These are phyloP conservation scores for Stropharia rugosoannulata DNA, from an alignment of 768 basidiomycete genomes.

Conservation along the genomic window DNA sequence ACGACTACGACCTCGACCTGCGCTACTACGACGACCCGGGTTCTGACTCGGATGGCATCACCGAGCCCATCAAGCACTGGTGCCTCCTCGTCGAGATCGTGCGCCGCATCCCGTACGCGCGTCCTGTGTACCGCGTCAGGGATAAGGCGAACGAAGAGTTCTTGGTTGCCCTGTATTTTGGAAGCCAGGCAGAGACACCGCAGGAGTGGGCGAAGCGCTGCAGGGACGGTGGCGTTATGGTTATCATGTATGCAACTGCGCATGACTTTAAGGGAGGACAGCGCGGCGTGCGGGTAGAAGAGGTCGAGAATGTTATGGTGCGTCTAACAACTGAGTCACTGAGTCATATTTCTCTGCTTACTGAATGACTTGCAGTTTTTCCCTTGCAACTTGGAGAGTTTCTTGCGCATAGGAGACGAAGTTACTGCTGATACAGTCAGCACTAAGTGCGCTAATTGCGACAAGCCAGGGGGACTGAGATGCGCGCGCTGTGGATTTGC, in stretches of 20 bases:
- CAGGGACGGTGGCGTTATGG: constrained; percentile 21
- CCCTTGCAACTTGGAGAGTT: constrained; percentile 17
- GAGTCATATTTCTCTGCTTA: not conserved
- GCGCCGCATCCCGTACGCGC: constrained; percentile 7
- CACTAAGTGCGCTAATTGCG: constrained; percentile 13
- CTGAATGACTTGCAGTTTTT: constrained; percentile 14
- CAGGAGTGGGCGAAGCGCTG: constrained; percentile 7
- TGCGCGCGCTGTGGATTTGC: constrained; percentile 13
- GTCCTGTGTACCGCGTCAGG: constrained; percentile 21
- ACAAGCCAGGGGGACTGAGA: constrained; percentile 9
- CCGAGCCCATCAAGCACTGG: constrained; percentile 24
- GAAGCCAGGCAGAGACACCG: constrained; percentile 9
- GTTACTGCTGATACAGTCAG: constrained; percentile 2
- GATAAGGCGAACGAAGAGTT: constrained; percentile 22
- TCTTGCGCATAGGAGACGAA: constrained; percentile 18
- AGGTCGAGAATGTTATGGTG: constrained; percentile 23
- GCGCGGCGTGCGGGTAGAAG: constrained; percentile 24
- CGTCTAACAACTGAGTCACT: not conserved
- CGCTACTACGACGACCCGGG: constrained; percentile 13
- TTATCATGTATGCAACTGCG: constrained; percentile 27
- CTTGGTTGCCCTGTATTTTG: constrained; percentile 22
- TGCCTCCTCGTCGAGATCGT: constrained; percentile 31
- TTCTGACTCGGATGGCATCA: constrained; percentile 7
- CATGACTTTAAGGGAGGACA: constrained; percentile 28
- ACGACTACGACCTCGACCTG: constrained; percentile 18